Evolutionary conservation across 345 rosid genomes (phyloP).

Genomic region (Lagerstroemia speciosa): DNA sequence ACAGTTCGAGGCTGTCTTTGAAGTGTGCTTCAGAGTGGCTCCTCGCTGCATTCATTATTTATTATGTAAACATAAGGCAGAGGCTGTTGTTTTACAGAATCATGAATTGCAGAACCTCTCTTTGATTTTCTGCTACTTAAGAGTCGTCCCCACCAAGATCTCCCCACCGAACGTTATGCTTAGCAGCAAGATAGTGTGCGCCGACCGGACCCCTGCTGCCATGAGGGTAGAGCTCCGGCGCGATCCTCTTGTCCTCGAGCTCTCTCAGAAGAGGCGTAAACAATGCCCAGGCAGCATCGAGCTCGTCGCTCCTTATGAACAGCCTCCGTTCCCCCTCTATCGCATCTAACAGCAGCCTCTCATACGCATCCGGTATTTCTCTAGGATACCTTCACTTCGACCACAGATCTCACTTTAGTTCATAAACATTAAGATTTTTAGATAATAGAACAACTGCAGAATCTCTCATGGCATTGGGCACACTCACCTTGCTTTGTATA

Average conservation of each 20-base stretch:
- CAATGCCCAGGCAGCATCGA: constrained; percentile 74
- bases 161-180: constrained; percentile 89
- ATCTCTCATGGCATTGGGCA: not conserved
- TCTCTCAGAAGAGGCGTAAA: constrained; percentile 72
- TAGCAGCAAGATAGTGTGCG: constrained; percentile 86
- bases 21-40: too few species aligned
- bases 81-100: not conserved
- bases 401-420: not conserved
- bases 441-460: not conserved
- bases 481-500: constrained; percentile 52
- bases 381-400: constrained; percentile 42
- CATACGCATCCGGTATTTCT: constrained; percentile 88
- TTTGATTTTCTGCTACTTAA: not conserved
- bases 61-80: too few species aligned
- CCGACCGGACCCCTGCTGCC: constrained; percentile 93
- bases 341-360: constrained; percentile 79
- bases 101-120: not conserved
- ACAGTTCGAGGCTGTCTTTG: too few species aligned
- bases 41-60: too few species aligned
- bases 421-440: not conserved
- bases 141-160: constrained; percentile 50
- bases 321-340: constrained; percentile 75
- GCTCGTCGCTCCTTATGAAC: constrained; percentile 87
- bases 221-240: constrained; percentile 74
- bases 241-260: constrained; percentile 54